Evolutionary conservation across 1,284 basidiomycete genomes (phyloP), one percentile per base, ranked within the genome.

Genomic region (Abortiporus biennis): DNA sequence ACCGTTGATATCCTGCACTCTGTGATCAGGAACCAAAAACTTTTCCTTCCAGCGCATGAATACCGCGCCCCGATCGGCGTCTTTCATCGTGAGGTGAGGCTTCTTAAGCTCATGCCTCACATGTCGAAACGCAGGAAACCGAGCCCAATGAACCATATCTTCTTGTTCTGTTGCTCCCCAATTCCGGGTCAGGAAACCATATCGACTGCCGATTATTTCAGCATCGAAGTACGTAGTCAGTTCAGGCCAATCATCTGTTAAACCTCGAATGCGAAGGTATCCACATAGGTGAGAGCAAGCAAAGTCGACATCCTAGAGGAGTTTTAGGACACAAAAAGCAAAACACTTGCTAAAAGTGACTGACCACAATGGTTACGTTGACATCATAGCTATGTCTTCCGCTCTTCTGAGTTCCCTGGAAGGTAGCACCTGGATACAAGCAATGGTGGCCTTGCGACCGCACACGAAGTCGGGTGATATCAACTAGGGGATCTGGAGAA

Each of bases 21-120:
- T 78, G 64, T 95, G 91, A 62, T 95, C 90, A 6, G 94, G 94
- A 11, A 97, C 91, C 45, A 98, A 69, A 63, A 97, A 97, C 54
- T 85, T 77, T 65, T 98, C 94, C 66, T 98, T 98, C 88, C 93
- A 96, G 46, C 94, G 74, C 86, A 98, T 92, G 61, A 97, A 98
- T 20, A 88, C 79, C 16, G 81, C 82, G 4, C 82, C 80, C 33
- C 80, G 74, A 55, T 84, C 80, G 20, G 78, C 71, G 51, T 86
- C 85, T 46, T 79, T 71, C 56, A 92, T 80, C 20, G 85, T 85
- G 61, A 88, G 58, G 48, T 82, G 75, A 0, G 88, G 86, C 52
- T 78, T 74, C 57, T 82, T 75, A 49, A 92, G 72, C 52, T 93
- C 78, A 55, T 76, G 69, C 65, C 78, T 76, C 50, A 90, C 74